Base-by-base conservation (phyloP, 2,329 filamentous ascomycete species). In the Aspergillus sp. region DNA sequence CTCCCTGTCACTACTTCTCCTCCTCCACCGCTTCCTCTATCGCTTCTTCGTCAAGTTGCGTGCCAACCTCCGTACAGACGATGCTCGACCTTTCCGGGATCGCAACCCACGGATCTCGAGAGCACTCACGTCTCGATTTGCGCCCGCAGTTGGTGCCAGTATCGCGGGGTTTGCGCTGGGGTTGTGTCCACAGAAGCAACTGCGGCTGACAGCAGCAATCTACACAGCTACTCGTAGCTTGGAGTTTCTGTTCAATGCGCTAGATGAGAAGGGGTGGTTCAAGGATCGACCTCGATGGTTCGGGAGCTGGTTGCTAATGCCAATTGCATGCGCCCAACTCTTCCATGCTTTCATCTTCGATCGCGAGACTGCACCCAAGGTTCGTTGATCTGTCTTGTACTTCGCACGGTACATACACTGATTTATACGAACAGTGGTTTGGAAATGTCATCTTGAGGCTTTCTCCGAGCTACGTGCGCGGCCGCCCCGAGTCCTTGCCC, bases 141-240 rank as follows among this genome's bases (percentile, higher is more conserved):
- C 94, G 0, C 94, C 94, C 0, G 92, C 93, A 2, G 83, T 97
- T n/a, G 95, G 94, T 10, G 93, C 94, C 5, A 92, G 91, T 68
- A 77, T 97, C 51, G 92, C 94, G 0, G 94, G 94, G 3, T 84
- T 96, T 53, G 89, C 91, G 53, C 81, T 98, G 17, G 91, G 90
- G 7, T 84, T 96, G 8, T 91, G 87, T 82, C 94, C 72, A 67
- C 85, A 82, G 39, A 83, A 87, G 64, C 88, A 90, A 66, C 74
- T 95, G 67, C 88, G 95, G 54, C 82, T 94, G 56, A 91, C 90
- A 0, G 84, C 95, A 50, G 88, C 92, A 13, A 91, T 98, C 62
- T 96, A 94, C 72, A 82, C 88, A 58, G 82, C 92, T 62, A 94
- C 92, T 66, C 85, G 91, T 54, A 90, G 91, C 1, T 80, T 96